Percentiles rank a stretch among this genome's conserved stretches.
Conservation (phyloP, 495 filamentous ascomycete species). For the Aspergillus affinis region DNA sequence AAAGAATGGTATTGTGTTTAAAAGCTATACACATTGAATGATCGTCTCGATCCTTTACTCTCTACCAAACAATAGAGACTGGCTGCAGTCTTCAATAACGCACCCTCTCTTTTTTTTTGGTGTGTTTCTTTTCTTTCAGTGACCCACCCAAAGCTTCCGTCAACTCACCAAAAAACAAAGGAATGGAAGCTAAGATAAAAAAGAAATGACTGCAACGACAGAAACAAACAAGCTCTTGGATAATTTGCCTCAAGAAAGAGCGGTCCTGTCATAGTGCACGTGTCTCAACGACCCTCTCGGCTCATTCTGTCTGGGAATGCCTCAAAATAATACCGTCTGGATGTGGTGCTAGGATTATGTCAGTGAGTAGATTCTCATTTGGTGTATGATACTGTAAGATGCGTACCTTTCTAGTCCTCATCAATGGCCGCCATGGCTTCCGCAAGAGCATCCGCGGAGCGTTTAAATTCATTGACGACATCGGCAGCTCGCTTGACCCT, state of each 20-base stretch:
- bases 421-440: conserved; percentile 42
- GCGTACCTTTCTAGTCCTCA: conserved; percentile 12
- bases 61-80: background rate
- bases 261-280: background rate
- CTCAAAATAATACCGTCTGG: background rate
- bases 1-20: background rate
- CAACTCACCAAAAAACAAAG: background rate
- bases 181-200: background rate
- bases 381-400: background rate
- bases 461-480: conserved; percentile 37
- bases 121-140: background rate
- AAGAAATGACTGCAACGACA: background rate
- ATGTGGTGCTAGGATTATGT: background rate
- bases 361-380: background rate
- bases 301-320: background rate
- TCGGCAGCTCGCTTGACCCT: conserved; percentile 49
- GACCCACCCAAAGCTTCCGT: background rate
- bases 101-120: background rate
- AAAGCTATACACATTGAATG: background rate
- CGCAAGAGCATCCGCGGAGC: conserved; percentile 39
- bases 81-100: background rate
- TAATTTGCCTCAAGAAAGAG: background rate
- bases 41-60: background rate
- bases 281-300: background rate
- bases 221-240: background rate